A percentile compares a stretch with the other conserved stretches of the same genome.
These are phyloP conservation scores for Xylaria scruposa DNA, from an alignment of 495 filamentous ascomycete species.

Conservation along the genomic window DNA sequence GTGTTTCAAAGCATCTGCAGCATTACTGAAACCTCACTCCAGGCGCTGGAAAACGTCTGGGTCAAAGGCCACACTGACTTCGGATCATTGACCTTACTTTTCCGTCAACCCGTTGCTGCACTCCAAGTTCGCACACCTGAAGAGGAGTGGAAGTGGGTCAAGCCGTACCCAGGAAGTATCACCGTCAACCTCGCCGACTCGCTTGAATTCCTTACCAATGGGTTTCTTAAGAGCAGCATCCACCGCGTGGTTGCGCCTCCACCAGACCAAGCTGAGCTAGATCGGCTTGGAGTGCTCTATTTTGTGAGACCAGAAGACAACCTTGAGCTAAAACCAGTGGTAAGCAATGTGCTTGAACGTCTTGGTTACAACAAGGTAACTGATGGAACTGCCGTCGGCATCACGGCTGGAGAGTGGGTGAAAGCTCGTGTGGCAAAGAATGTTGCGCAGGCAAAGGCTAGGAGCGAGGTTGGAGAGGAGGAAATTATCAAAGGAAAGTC, in stretches of 20 bases:
- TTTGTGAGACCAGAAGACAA: slow-evolving; percentile 48
- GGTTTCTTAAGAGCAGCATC: slow-evolving; percentile 59
- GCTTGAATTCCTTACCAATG: slow-evolving; percentile 55
- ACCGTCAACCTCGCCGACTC: slow-evolving; percentile 62
- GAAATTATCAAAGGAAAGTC: slow-evolving; percentile 39
- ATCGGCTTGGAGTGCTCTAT: slow-evolving; percentile 59
- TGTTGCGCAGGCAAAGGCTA: slow-evolving; percentile 28
- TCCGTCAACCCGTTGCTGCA: slow-evolving; percentile 59
- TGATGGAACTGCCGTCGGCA: slow-evolving; percentile 45
- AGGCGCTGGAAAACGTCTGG: slow-evolving; percentile 40
- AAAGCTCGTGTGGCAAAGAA: slow-evolving; percentile 45
- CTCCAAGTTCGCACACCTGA: slow-evolving; percentile 58
- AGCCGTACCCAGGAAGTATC: slow-evolving; percentile 59
- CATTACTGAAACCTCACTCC: neutral
- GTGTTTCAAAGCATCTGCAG: too few relatives aligned
- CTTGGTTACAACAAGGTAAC: slow-evolving; percentile 42
- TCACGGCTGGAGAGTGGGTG: slow-evolving; percentile 51
- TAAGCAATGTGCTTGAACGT: slow-evolving; percentile 38
- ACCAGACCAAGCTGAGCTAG: slow-evolving; percentile 56
- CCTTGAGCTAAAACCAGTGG: slow-evolving; percentile 42
- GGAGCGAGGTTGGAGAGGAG: slow-evolving; percentile 36
- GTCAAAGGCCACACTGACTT: slow-evolving; percentile 63
- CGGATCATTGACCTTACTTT: slow-evolving; percentile 62
- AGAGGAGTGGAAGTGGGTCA: slow-evolving; percentile 58
- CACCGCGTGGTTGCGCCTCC: slow-evolving; percentile 61